Evolutionary conservation across 805 yeast genomes (phyloP), one percentile per base, ranked within the genome.

Genomic region (Hanseniaspora valbyensis): DNA sequence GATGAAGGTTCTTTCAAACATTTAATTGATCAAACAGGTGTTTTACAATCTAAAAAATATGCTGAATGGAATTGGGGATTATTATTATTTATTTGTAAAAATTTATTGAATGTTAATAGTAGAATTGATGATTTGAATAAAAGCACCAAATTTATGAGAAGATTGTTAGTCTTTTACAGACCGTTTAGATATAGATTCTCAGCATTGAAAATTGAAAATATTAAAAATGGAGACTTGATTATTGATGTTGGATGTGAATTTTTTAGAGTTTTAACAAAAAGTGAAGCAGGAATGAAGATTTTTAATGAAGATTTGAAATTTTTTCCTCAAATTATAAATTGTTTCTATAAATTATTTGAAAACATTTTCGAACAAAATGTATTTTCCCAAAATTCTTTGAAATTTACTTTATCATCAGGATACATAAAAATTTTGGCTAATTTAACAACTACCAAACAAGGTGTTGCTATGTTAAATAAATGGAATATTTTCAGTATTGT

Each of bases 171-270:
- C 1, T 92, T 90, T 61, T 90, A 80, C 61, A 71, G 97, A 49
- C 98, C 99, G 0, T 83, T 89, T 67, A 89, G 94, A 65, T 78
- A 81, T 58, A 69, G 96, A 50, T 90, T 88, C 63, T 70, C 83
- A 7, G 66, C 69, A 25, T 65, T 78, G 42, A 67, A 75, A 53
- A 25, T 40, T 2, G 69, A 69, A 51, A 60, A 61, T 2, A 68
- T 78, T 1, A 75, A 72, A 51, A 64, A 69, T 29, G 73, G 81
- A 22, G 72, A 71, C 24, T 72, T 74, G 54, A 85, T 80, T 56
- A 74, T 84, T 12, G 73, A 70, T 45, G 80, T 83, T 3, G 97
- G 96, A 0, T 77, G 88, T 57, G 83, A 77, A 44, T 71, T 92
- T 30, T 68, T 92, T 56, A 79, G 75, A 53, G 73, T 83, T 41